Conservation (phyloP, 768 basidiomycete genomes). For the Kwoniella sp. region DNA sequence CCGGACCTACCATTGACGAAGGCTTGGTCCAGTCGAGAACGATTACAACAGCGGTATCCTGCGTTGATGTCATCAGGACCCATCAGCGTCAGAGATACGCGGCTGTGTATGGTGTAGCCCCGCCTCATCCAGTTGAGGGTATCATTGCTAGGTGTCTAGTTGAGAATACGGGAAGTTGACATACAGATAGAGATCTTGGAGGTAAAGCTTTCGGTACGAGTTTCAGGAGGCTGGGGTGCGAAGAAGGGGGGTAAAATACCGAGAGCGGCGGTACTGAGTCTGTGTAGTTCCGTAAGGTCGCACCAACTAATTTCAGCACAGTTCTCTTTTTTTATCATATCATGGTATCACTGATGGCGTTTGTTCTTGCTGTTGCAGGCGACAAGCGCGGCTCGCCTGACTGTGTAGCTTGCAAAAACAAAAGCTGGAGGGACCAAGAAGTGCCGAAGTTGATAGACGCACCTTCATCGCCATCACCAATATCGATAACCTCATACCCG, state of each 20-base stretch:
- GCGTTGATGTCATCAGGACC: neutral
- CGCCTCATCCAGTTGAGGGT: too few species aligned
- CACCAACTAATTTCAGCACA: too few species aligned
- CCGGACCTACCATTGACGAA: constrained; percentile 71
- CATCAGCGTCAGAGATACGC: constrained; percentile 17
- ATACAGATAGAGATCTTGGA: constrained; percentile 57
- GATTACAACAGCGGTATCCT: constrained; percentile 66
- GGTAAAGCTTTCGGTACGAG: constrained; percentile 79
- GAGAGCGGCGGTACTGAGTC: constrained; percentile 88
- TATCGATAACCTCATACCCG: constrained; percentile 89
- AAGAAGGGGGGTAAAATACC: constrained; percentile 85
- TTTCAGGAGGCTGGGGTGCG: constrained; percentile 69
- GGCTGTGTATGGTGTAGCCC: too few species aligned
- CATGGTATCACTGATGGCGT: too few species aligned
- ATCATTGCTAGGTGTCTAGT: neutral
- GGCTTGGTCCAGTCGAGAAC: constrained; percentile 94
- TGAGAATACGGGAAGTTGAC: constrained; percentile 58
- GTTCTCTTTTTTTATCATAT: too few species aligned
- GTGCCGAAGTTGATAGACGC: constrained; percentile 43
- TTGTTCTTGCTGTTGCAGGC: too few species aligned
- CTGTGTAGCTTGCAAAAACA: too few species aligned
- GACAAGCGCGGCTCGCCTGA: too few species aligned
- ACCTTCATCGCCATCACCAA: constrained; percentile 93
- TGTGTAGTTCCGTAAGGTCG: constrained; percentile 48
- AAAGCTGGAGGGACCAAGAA: too few species aligned